phyloP scores from a whole-genome alignment of 31 red algal genomes.

The Asparagopsis taxiformis region DNA sequence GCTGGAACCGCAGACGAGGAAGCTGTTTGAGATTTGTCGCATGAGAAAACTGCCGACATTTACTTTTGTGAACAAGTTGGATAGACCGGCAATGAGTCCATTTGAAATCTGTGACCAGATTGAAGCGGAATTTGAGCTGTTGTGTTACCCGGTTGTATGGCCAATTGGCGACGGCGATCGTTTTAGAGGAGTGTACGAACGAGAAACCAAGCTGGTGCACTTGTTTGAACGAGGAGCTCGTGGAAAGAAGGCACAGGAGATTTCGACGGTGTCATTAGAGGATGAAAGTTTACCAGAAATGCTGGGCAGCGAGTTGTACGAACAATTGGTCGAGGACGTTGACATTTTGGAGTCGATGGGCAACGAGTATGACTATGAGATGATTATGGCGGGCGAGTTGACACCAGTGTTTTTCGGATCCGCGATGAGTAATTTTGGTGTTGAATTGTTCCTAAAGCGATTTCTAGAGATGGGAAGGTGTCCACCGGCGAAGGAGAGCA shows the following conservation, averaged over 20 bases:
- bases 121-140: conserved; percentile 63
- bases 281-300: conserved; percentile 25
- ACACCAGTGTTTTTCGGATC: conserved; percentile 85
- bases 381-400: conserved; percentile 53
- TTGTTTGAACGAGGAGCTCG: conserved; percentile 50
- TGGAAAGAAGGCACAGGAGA: conserved; percentile 50
- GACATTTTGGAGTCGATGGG: conserved; percentile 71
- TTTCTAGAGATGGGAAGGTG: conserved; percentile 71
- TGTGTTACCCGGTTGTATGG: conserved; percentile 73
- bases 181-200: conserved; percentile 75
- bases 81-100: conserved; percentile 83
- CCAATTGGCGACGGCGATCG: conserved; percentile 87
- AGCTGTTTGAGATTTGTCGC: conserved; percentile 90
- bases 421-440: conserved; percentile 93
- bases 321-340: conserved; percentile 65
- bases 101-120: conserved; percentile 88
- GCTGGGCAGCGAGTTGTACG: conserved; percentile 39
- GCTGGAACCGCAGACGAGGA: conserved; percentile 89
- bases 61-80: conserved; percentile 98
- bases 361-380: conserved; percentile 53
- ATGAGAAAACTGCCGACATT: conserved; percentile 82
- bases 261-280: conserved; percentile 25
- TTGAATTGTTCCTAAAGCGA: conserved; percentile 64
- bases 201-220: conserved; percentile 56
- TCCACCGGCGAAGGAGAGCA: conserved; percentile 49